A percentile compares a stretch with the other conserved stretches of the same genome.
Evolutionary conservation across 345 rosid species (phyloP).

Genomic region (Barbarea vulgaris): DNA sequence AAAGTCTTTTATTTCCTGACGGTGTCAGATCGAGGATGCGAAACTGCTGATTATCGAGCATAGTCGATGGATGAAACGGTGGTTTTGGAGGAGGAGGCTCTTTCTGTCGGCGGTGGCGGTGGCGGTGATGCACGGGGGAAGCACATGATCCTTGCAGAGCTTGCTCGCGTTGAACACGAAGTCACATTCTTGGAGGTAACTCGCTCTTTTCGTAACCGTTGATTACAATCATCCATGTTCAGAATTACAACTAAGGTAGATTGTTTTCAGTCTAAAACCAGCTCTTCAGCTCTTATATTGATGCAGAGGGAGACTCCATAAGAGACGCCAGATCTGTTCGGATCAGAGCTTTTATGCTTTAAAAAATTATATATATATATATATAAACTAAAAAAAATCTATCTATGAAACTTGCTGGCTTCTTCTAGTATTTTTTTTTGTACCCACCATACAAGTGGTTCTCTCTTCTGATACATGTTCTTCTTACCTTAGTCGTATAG

Average conservation of each 20-base stretch:
- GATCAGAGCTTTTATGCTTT: neutral
- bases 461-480: neutral
- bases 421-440: too few species aligned
- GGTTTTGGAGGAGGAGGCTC: conserved; percentile 24
- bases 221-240: neutral
- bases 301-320: neutral
- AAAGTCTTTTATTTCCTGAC: conserved; percentile 18
- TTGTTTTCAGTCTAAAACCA: neutral
- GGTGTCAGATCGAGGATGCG: conserved; percentile 42
- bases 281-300: neutral
- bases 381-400: too few species aligned
- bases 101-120: conserved; percentile 24
- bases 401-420: neutral
- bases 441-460: neutral
- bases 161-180: conserved; percentile 77
- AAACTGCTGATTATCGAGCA: neutral
- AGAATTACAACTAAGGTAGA: neutral
- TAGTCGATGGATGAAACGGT: conserved; percentile 23
- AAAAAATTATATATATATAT: too few species aligned
- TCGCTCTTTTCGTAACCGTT: neutral
- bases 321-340: neutral
- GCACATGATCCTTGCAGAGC: conserved; percentile 77
- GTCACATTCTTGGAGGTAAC: conserved; percentile 60
- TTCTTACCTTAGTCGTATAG: neutral
- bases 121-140: conserved; percentile 59